These are phyloP conservation scores for Halocafeteria seosinensis DNA, from an alignment of 108 stramenopile genomes.

Conservation along the genomic window DNA sequence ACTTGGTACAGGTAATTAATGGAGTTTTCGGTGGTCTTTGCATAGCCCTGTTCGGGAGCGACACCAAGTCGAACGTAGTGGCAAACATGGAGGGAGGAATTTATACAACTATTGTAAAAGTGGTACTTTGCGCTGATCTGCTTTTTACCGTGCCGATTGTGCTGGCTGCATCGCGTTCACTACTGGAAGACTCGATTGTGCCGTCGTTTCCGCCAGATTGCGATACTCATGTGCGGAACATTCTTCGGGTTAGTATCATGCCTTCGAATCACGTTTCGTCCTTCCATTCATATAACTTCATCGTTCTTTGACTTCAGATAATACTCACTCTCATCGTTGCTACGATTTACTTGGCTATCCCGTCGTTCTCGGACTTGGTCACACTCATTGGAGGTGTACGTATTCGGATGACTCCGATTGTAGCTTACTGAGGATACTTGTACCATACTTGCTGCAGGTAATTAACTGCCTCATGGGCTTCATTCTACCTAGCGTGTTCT, in stretches of 20 bases:
- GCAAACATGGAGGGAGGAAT: background rate
- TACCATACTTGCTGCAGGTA: background rate
- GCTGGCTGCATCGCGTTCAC: background rate
- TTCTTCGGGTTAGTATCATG: background rate
- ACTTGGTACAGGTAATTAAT: too few relatives aligned
- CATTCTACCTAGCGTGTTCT: background rate
- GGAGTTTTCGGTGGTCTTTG: background rate
- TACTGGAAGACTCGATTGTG: background rate
- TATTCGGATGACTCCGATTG: too few relatives aligned
- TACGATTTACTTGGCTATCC: background rate
- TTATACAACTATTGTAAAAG: background rate
- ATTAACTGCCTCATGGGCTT: background rate
- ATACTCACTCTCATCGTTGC: background rate
- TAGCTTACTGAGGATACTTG: background rate
- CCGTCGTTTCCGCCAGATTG: background rate
- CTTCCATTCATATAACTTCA: too few relatives aligned
- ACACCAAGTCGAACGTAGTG: background rate
- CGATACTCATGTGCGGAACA: background rate
- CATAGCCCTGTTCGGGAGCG: background rate
- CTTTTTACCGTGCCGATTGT: background rate
- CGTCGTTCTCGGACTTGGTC: background rate
- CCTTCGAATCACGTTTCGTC: background rate
- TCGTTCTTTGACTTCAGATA: too few relatives aligned
- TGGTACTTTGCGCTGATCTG: background rate
- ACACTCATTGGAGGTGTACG: background rate